Conservation (phyloP, 148 eudicot genomes). For the Rhododendron vialii region DNA sequence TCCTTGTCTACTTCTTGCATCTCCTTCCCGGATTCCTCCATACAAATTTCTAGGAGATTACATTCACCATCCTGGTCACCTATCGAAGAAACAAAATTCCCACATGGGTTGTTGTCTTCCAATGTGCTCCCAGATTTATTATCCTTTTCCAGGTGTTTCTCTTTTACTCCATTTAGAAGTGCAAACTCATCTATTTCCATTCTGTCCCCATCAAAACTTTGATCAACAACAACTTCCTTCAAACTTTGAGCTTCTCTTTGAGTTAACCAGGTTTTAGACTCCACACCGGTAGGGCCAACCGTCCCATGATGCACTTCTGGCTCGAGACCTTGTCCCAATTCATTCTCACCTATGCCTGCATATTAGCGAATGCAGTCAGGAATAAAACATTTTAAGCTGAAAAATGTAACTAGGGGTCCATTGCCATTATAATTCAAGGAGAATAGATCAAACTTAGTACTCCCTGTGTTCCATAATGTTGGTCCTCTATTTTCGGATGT, state of each 20-base stretch:
- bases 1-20: constrained; percentile 22
- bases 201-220: constrained; percentile 14
- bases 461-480: too few species aligned
- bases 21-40: constrained; percentile 31
- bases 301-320: constrained; percentile 13
- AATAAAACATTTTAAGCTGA: not conserved
- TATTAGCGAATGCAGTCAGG: not conserved
- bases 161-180: constrained; percentile 4
- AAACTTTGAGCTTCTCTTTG: constrained; percentile 15
- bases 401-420: not conserved
- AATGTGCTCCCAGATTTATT: not conserved
- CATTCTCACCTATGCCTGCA: constrained; percentile 21
- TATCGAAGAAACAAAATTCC: constrained; percentile 8
- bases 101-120: constrained; percentile 10
- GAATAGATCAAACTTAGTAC: not conserved
- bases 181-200: constrained; percentile 22
- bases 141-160: constrained; percentile 5
- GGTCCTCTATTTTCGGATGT: too few species aligned
- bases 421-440: not conserved
- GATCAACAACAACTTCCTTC: constrained; percentile 18
- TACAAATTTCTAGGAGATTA: constrained; percentile 24
- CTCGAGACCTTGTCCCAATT: constrained; percentile 17
- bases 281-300: constrained; percentile 14
- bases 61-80: constrained; percentile 26
- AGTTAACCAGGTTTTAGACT: constrained; percentile 11